phyloP scores from a whole-genome alignment of 2,329 filamentous ascomycete species.

The Akanthomyces muscarius region DNA sequence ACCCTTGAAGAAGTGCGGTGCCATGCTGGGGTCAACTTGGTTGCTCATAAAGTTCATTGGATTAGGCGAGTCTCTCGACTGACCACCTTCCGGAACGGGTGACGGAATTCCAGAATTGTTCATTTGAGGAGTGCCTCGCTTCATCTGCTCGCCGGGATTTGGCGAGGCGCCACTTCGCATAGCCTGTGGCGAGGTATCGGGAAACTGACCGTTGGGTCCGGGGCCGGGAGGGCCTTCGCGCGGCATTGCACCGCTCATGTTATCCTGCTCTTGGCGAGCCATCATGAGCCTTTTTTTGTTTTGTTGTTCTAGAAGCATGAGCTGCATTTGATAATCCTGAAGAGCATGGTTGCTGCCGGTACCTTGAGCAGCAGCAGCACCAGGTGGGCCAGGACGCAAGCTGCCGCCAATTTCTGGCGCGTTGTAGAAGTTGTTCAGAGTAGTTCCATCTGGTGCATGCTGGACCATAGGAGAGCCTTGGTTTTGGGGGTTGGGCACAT shows the following conservation, averaged over 20 bases:
- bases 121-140: constrained; percentile 72
- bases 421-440: constrained; percentile 60
- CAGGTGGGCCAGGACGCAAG: constrained; percentile 54
- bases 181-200: constrained; percentile 66
- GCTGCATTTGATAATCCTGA: constrained; percentile 85
- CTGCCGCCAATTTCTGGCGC: constrained; percentile 54
- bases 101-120: constrained; percentile 65
- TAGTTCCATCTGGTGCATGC: constrained; percentile 62
- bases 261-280: constrained; percentile 76
- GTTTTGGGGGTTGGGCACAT: constrained; percentile 63
- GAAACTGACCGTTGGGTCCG: constrained; percentile 62
- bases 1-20: constrained; percentile 55
- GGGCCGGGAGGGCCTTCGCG: constrained; percentile 50
- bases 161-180: constrained; percentile 68
- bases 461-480: constrained; percentile 82
- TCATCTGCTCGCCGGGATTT: constrained; percentile 74
- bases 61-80: constrained; percentile 63
- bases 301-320: constrained; percentile 82
- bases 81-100: constrained; percentile 64
- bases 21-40: constrained; percentile 59
- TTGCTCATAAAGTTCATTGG: constrained; percentile 60
- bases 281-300: constrained; percentile 84
- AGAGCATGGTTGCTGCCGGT: constrained; percentile 69
- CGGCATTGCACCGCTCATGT: constrained; percentile 41
- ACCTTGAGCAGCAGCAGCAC: constrained; percentile 40